These are phyloP conservation scores for Russula sp. DNA, from an alignment of 768 basidiomycete genomes.

Conservation along the genomic window DNA sequence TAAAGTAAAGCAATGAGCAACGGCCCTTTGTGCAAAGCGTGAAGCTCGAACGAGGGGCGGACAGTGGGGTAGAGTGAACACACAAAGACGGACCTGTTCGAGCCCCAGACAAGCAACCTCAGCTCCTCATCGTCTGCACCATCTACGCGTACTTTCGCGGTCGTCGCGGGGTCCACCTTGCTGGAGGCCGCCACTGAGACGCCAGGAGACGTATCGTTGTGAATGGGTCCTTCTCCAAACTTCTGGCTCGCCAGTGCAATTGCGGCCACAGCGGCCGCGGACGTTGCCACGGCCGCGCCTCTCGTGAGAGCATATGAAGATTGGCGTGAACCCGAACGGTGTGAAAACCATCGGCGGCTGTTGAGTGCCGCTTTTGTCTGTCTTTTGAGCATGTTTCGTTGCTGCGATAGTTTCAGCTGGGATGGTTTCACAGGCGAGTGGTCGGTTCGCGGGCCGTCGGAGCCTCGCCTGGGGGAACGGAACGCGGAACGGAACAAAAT, in stretches of 20 bases:
- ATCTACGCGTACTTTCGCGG: not conserved
- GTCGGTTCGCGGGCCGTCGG: too few relatives aligned
- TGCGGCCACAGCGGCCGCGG: not conserved
- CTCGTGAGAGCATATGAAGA: not conserved
- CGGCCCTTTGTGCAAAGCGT: not conserved
- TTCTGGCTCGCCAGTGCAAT: conserved; percentile 8
- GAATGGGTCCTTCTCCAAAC: conserved; percentile 20
- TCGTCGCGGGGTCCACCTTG: not conserved
- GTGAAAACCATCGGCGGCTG: conserved; percentile 6
- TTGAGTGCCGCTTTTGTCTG: not conserved
- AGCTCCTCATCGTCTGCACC: conserved; percentile 34
- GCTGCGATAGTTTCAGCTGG: not conserved
- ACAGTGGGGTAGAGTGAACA: not conserved
- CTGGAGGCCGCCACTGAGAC: conserved; percentile 4
- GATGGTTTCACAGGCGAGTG: not conserved
- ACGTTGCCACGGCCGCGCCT: conserved; percentile 5
- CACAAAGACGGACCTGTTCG: conserved; percentile 48
- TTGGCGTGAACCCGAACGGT: not conserved
- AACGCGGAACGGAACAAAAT: too few relatives aligned
- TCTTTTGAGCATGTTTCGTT: conserved; percentile 12
- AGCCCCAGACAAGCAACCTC: conserved; percentile 55
- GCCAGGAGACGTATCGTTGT: conserved; percentile 30
- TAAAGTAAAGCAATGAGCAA: too few relatives aligned
- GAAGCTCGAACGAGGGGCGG: not conserved
- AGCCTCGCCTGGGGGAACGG: too few relatives aligned